Evolutionary conservation across 345 rosid genomes (phyloP).

Genomic region (Fremontodendron californicum): DNA sequence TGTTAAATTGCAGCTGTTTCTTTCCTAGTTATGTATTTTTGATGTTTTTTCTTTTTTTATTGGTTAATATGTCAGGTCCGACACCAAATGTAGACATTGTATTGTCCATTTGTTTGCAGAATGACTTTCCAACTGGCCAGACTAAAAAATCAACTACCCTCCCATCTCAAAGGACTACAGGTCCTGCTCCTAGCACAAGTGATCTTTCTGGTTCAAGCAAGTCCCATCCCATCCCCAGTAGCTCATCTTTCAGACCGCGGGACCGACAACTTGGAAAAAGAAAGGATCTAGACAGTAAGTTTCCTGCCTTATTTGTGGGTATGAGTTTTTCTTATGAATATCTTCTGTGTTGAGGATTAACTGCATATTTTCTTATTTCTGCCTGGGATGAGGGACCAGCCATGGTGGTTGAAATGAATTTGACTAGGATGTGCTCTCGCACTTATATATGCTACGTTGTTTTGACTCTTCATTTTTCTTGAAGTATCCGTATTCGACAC

Average conservation of each 20-base stretch:
- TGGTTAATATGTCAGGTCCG: constrained; percentile 52
- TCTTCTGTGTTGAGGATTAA: background rate
- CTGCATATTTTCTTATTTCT: background rate
- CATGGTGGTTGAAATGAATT: background rate
- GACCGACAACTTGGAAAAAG: constrained; percentile 62
- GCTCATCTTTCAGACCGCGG: constrained; percentile 62
- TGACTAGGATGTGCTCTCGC: background rate
- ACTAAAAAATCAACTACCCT: constrained; percentile 37
- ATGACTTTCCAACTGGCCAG: constrained; percentile 48
- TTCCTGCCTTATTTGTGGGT: background rate
- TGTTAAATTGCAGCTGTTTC: background rate
- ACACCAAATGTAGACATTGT: constrained; percentile 74
- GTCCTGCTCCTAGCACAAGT: constrained; percentile 51
- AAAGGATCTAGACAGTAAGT: constrained; percentile 58
- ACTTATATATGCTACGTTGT: background rate
- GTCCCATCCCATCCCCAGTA: constrained; percentile 42
- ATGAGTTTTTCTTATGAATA: background rate
- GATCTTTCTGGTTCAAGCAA: constrained; percentile 68
- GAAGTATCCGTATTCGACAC: background rate
- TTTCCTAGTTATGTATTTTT: background rate
- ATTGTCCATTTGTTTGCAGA: constrained; percentile 83
- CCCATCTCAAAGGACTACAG: constrained; percentile 29
- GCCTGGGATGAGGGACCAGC: background rate
- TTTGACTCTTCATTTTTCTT: background rate
- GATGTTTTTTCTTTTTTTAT: background rate